A percentile compares a stretch with the other conserved stretches of the same genome.
These are phyloP conservation scores for Cercophora samala DNA, from an alignment of 495 filamentous ascomycete species.

Conservation along the genomic window DNA sequence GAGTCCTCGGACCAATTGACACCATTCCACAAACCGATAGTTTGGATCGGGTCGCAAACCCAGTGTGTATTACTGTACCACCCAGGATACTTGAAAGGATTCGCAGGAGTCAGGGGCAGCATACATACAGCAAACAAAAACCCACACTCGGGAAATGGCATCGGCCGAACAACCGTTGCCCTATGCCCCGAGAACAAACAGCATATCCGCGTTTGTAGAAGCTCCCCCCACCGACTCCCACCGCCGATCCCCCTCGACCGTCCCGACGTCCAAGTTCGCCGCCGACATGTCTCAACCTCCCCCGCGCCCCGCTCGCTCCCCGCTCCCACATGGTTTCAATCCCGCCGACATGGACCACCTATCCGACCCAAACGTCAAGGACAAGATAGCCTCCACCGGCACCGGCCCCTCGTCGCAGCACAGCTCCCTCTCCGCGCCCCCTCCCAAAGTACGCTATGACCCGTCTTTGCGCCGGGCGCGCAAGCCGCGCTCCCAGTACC, in stretches of 20 bases:
- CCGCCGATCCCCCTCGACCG: conserved; percentile 58
- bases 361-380: conserved; percentile 54
- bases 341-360: conserved; percentile 45
- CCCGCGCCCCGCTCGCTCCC: conserved; percentile 50
- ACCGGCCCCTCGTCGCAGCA: conserved; percentile 52
- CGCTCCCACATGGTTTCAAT: conserved; percentile 40
- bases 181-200: conserved; percentile 19
- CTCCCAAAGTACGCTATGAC: conserved; percentile 38
- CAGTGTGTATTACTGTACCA: neutral
- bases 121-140: neutral
- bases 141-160: conserved; percentile 6
- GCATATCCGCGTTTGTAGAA: conserved; percentile 16
- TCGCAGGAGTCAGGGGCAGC: neutral
- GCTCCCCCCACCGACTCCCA: conserved; percentile 26
- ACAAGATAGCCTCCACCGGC: conserved; percentile 51
- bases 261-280: conserved; percentile 53
- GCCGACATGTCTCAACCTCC: conserved; percentile 49
- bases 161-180: conserved; percentile 12
- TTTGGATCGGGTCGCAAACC: conserved; percentile 4
- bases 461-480: conserved; percentile 40
- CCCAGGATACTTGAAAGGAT: neutral
- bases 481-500: conserved; percentile 81
- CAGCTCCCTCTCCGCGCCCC: conserved; percentile 47
- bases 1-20: neutral
- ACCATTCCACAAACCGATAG: neutral